A percentile compares a stretch with the other conserved stretches of the same genome.
phyloP scores from a whole-genome alignment of 2,329 filamentous ascomycete genomes.

The Ophiostoma angusticollis region DNA sequence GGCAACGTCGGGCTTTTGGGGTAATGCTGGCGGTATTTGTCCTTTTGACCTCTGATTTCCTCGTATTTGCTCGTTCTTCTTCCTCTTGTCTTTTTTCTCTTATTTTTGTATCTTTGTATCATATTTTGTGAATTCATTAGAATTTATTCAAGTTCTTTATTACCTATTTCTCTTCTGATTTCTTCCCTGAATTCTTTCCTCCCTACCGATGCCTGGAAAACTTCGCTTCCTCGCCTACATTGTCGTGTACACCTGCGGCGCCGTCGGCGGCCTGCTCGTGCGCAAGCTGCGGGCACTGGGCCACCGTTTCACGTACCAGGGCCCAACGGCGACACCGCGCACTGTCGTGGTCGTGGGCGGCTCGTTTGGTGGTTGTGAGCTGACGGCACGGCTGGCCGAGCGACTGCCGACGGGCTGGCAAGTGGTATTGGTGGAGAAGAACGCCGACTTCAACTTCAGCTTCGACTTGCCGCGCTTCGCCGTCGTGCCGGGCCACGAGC shows the following conservation, averaged over 20 bases:
- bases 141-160: not conserved
- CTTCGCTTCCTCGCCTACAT: conserved; percentile 5
- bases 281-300: conserved; percentile 1
- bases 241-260: not conserved
- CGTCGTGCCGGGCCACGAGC: conserved; percentile 41
- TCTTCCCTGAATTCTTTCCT: too few species aligned
- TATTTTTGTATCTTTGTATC: not conserved
- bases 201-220: conserved; percentile 5
- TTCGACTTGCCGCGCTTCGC: conserved; percentile 48
- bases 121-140: not conserved
- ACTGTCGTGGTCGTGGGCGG: conserved; percentile 45
- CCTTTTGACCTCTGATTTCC: not conserved
- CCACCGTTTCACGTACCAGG: conserved; percentile 10
- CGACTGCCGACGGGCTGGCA: conserved; percentile 36
- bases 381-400: conserved; percentile 33
- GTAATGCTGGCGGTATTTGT: too few species aligned
- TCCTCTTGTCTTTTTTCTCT: not conserved
- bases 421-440: conserved; percentile 45
- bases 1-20: too few species aligned
- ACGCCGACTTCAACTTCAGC: conserved; percentile 47
- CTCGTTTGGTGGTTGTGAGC: conserved; percentile 43
- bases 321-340: conserved; percentile 14
- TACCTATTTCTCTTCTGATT: too few species aligned
- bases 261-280: not conserved
- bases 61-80: not conserved